Percentiles rank a stretch among this genome's conserved stretches.
Evolutionary conservation across 306 rosid genomes (phyloP).

Genomic region (Lathyrus tuberosus): DNA sequence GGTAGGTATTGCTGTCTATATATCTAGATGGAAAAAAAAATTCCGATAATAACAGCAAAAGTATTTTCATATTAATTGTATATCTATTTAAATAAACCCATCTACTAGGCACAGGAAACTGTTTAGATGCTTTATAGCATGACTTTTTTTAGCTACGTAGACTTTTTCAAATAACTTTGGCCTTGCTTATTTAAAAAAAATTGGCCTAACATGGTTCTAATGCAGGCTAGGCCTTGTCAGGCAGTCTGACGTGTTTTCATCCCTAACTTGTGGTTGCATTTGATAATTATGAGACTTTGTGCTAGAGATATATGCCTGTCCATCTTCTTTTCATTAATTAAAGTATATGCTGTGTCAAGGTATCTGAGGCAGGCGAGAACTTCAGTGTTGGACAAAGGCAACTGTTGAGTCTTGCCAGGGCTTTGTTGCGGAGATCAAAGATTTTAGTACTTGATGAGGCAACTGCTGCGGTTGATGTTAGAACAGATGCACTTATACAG

Average conservation of each 20-base stretch:
- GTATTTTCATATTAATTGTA: not conserved
- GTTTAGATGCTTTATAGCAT: not conserved
- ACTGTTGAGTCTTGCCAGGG: constrained; percentile 85
- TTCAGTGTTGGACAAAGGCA: constrained; percentile 98
- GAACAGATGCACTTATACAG: constrained; percentile 92
- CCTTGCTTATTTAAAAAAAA: not conserved
- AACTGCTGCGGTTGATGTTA: constrained; percentile 94
- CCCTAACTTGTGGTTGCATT: constrained; percentile 11
- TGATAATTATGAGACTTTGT: not conserved
- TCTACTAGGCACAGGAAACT: not conserved
- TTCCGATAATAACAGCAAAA: not conserved
- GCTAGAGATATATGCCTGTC: constrained; percentile 1
- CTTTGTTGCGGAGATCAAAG: constrained; percentile 86
- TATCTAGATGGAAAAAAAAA: not conserved
- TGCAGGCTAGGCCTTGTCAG: not conserved
- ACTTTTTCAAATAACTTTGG: not conserved
- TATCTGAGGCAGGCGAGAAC: constrained; percentile 88
- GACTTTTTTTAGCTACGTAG: not conserved
- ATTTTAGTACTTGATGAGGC: constrained; percentile 96
- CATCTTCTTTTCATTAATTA: constrained; percentile 26
- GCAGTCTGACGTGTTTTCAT: not conserved
- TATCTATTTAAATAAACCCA: not conserved
- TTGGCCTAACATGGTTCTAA: not conserved
- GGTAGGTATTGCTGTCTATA: not conserved
- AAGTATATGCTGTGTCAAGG: constrained; percentile 53